These are phyloP conservation scores for Aspergillus funiculosus DNA, from an alignment of 495 filamentous ascomycete genomes.

Conservation along the genomic window DNA sequence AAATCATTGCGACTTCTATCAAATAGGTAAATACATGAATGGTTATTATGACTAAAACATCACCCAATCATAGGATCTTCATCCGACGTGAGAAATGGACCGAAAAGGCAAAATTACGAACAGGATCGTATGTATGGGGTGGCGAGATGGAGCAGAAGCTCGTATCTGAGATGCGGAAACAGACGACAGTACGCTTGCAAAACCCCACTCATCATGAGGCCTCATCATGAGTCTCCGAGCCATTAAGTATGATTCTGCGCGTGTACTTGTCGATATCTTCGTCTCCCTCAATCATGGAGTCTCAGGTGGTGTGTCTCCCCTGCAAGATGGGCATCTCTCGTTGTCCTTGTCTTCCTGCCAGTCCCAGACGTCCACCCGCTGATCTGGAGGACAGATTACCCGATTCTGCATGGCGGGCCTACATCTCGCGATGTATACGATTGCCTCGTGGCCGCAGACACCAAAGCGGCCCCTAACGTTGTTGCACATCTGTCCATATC, in stretches of 20 bases:
- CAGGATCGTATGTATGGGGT: constrained; percentile 21
- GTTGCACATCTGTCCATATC: constrained; percentile 16
- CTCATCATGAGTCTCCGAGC: too few relatives aligned
- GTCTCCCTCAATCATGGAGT: constrained; percentile 15
- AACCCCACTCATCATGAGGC: not conserved
- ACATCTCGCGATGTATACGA: constrained; percentile 22
- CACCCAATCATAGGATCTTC: constrained; percentile 22
- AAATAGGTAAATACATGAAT: not conserved
- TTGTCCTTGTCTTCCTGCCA: constrained; percentile 22
- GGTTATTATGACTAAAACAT: not conserved
- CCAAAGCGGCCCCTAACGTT: constrained; percentile 21
- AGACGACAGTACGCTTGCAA: not conserved
- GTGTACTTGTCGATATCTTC: not conserved
- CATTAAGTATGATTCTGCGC: too few relatives aligned
- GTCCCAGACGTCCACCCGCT: constrained; percentile 21
- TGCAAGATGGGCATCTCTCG: constrained; percentile 17
- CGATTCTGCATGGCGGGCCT: constrained; percentile 16
- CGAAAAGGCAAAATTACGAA: constrained; percentile 15
- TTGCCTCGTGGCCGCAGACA: constrained; percentile 20
- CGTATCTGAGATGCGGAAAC: constrained; percentile 9
- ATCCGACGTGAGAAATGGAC: constrained; percentile 16
- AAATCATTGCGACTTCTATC: not conserved
- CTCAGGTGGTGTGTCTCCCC: constrained; percentile 19
- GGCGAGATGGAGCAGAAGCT: constrained; percentile 17
- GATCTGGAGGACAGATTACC: constrained; percentile 18